Evolutionary conservation across 768 basidiomycete species (phyloP), one percentile per base, ranked within the genome.

Genomic region (Pulveroboletus sp.): DNA sequence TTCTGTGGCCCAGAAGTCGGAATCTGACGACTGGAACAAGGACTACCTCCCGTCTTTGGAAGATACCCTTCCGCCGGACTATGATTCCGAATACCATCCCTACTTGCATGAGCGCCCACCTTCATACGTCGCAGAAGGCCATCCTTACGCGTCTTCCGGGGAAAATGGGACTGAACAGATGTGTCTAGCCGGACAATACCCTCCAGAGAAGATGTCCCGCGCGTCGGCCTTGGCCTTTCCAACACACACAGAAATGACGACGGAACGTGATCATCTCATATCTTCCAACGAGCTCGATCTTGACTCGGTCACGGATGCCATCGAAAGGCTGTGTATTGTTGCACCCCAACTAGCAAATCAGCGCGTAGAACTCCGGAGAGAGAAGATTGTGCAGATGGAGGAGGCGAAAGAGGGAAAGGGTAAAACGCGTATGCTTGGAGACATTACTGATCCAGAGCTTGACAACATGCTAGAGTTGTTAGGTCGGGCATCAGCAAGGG

Each of bases 321-420:
- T 99, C 59, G 93, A 95, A 64, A 76, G 93, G 33, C 71, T 97
- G 10, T 91, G 96, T 66, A 67, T 79, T 8, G 88, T 86, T 28
- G 83, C 92, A 0, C 94, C 95, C 1, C 93, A 95, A 65, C 69
- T 97, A 37, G 81, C 86, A 51, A 86, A 94, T 63, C 95, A 99
- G 67, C 82, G 96, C 1, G 92, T 89, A n/a, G 93, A 94, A 65
- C 79, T 95, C 39, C 84, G 85, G 59, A 76, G 76, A 6, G 71
- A 80, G 24, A 88, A 90, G 62, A 58, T 84, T 13, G 78, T 78
- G 11, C 78, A 91, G 67, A 79, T 92, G 73, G 87, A 90, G 67
- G 77, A 77, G 39, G 90, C 88, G 5, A 47, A 71, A 74, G 73
- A 75, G 58, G 76, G 76, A 26, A 76, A 76, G 61, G 70, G 70